A percentile compares a stretch with the other conserved stretches of the same genome.
phyloP scores from a whole-genome alignment of 2,329 filamentous ascomycete species.

The Aspergillus carbonarius region DNA sequence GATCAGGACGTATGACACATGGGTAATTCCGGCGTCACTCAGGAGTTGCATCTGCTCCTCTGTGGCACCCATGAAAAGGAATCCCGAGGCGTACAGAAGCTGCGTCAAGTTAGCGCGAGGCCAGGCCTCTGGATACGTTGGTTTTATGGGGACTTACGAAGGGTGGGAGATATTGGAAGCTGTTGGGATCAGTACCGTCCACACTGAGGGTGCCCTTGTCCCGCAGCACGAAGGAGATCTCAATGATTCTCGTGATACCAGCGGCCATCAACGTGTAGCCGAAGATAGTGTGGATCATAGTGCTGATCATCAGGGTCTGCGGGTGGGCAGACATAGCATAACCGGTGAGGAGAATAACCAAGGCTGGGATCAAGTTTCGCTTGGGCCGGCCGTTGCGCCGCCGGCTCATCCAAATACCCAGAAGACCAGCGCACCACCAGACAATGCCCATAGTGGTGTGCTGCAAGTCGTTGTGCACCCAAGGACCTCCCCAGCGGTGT shows the following conservation, averaged over 20 bases:
- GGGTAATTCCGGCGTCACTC: conserved; percentile 71
- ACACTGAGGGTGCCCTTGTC: conserved; percentile 66
- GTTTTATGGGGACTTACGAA: conserved; percentile 59
- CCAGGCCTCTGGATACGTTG: conserved; percentile 2
- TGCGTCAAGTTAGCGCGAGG: conserved; percentile 42
- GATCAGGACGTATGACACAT: conserved; percentile 89
- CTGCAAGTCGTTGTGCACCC: conserved; percentile 93
- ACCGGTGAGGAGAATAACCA: conserved; percentile 88
- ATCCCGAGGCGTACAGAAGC: conserved; percentile 88
- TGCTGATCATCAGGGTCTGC: conserved; percentile 78
- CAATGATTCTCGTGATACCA: conserved; percentile 79
- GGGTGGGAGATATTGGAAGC: conserved; percentile 68
- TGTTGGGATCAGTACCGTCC: conserved; percentile 69
- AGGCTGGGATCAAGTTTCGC: conserved; percentile 87
- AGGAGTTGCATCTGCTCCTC: conserved; percentile 92
- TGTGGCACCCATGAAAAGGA: conserved; percentile 96
- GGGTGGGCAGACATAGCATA: conserved; percentile 95
- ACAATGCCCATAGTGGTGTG: conserved; percentile 99
- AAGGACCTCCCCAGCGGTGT: conserved; percentile 85
- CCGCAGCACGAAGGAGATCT: conserved; percentile 81
- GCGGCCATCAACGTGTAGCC: conserved; percentile 94
- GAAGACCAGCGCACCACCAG: conserved; percentile 92
- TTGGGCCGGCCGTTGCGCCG: conserved; percentile 81
- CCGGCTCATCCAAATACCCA: conserved; percentile 87
- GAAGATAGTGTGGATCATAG: conserved; percentile 84